These are phyloP conservation scores for Aspergillus costaricaensis DNA, from an alignment of 2,329 filamentous ascomycete species.

Conservation along the genomic window DNA sequence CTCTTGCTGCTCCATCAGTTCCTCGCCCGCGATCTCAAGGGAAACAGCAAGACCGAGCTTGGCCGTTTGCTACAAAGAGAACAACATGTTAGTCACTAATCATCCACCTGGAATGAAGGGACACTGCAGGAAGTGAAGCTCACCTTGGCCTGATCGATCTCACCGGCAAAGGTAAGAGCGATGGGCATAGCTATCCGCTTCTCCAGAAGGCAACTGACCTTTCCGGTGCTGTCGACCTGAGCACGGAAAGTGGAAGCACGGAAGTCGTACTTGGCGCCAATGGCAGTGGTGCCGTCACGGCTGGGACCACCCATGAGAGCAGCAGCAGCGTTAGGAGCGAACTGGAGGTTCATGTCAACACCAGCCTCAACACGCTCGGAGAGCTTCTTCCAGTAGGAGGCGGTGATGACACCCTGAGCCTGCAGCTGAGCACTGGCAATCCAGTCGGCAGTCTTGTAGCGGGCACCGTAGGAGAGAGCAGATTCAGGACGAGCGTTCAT, in stretches of 20 bases:
- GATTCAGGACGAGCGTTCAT: constrained; percentile 87
- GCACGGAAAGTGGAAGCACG: constrained; percentile 91
- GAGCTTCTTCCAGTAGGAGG: constrained; percentile 90
- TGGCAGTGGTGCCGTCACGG: constrained; percentile 86
- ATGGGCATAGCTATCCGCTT: constrained; percentile 94
- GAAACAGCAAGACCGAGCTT: constrained; percentile 95
- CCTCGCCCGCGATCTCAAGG: constrained; percentile 80
- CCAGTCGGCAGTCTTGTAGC: constrained; percentile 92
- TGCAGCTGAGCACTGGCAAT: constrained; percentile 87
- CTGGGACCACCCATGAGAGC: constrained; percentile 74
- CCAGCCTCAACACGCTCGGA: constrained; percentile 96
- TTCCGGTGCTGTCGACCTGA: constrained; percentile 92
- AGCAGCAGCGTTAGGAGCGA: constrained; percentile 65
- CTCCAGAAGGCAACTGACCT: constrained; percentile 88
- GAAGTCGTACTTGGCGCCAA: constrained; percentile 98
- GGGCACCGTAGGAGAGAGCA: constrained; percentile 82
- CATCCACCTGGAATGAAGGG: background rate
- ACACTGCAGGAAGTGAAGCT: constrained; percentile 41
- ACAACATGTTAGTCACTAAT: constrained; percentile 19
- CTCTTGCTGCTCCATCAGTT: constrained; percentile 84
- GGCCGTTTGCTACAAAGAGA: constrained; percentile 73
- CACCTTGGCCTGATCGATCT: constrained; percentile 95
- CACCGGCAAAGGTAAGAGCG: constrained; percentile 90
- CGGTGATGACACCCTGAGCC: constrained; percentile 82
- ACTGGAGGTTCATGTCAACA: constrained; percentile 88